Base-by-base conservation (phyloP, 1,284 basidiomycete genomes). In the Apiotrichum brassicae region DNA sequence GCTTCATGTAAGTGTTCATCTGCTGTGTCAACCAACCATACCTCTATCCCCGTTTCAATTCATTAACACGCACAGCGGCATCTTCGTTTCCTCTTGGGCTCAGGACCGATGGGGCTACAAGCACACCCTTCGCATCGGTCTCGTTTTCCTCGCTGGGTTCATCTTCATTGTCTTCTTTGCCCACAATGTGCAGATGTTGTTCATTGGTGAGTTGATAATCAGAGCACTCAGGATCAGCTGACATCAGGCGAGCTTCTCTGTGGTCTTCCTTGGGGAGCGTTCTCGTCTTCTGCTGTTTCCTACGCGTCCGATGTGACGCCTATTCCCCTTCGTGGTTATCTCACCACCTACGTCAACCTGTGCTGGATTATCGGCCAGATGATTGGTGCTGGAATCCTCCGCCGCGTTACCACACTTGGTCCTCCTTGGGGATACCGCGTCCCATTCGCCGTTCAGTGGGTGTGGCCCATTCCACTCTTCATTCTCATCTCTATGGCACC, bases 251-350 rank as follows among this genome's bases (percentile, higher is more conserved):
- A 63, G 48, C 26, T 63, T 22, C 56, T 63, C 22, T 60, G 56
- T 32, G 62, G 62, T 44, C 24, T 64, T 2, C 73, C 75, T 6
- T 77, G 75, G 75, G 75, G 76, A 58, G 68, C 70, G 32, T 73
- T 70, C 56, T 55, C 57, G 9, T 42, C 39, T 3, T 48, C 47
- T 3, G 47, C 48, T 5, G 48, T 49, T n/a, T 57, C 70, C 2
- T 74, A 71, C 56, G 72, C 72, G 7, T 59, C 66, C 18, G 72
- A 74, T 34, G 62, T 74, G 26, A 57, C 58, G n/a, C 72, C 69
- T 5, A 54, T 67, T 22, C 43, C 59, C 8, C 61, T 73, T 9
- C 70, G 71, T 23, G 62, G 54, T 24, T 61, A 63, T 57, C 56
- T 72, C 22, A 71, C 71, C 32, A 67, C 65, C 36, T 73, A 65